Conservation (phyloP, 257 asterid genomes). For the Primulina tabacum region DNA sequence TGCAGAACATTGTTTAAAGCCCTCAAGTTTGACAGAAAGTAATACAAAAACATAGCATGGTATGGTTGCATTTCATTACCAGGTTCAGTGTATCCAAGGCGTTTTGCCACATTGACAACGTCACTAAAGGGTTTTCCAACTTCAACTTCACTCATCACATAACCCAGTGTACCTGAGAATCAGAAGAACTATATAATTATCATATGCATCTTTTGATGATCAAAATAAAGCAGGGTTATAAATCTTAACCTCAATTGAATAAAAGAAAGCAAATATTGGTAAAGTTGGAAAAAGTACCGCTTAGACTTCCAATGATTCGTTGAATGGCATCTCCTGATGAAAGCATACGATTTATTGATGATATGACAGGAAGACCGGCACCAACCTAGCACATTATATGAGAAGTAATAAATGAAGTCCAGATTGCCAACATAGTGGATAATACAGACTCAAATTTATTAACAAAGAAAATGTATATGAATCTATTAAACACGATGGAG, state of each 20-base stretch:
- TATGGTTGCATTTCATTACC: slow-evolving; percentile 39
- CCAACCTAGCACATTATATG: slow-evolving; percentile 64
- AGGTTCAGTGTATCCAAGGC: slow-evolving; percentile 94
- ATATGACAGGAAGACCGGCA: slow-evolving; percentile 95
- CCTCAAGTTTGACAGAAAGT: slow-evolving; percentile 8
- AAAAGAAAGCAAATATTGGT: neutral
- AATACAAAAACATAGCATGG: slow-evolving; percentile 8
- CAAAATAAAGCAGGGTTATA: slow-evolving; percentile 15
- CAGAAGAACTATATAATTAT: slow-evolving; percentile 20
- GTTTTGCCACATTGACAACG: slow-evolving; percentile 79
- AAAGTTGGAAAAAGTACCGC: slow-evolving; percentile 46
- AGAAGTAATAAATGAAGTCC: slow-evolving; percentile 8
- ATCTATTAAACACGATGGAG: neutral
- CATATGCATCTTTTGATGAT: slow-evolving; percentile 20
- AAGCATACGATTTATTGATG: slow-evolving; percentile 72
- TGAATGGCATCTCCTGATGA: slow-evolving; percentile 75
- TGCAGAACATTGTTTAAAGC: neutral
- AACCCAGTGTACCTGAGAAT: slow-evolving; percentile 81
- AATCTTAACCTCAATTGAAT: slow-evolving; percentile 14
- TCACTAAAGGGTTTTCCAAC: slow-evolving; percentile 82
- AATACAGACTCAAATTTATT: neutral
- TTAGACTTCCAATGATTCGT: slow-evolving; percentile 81
- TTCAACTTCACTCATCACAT: slow-evolving; percentile 95
- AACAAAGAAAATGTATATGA: neutral
- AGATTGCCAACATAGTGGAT: slow-evolving; percentile 11